Base-by-base conservation (phyloP, 2,329 filamentous ascomycete genomes). In the Ambrosiella cleistominuta region DNA sequence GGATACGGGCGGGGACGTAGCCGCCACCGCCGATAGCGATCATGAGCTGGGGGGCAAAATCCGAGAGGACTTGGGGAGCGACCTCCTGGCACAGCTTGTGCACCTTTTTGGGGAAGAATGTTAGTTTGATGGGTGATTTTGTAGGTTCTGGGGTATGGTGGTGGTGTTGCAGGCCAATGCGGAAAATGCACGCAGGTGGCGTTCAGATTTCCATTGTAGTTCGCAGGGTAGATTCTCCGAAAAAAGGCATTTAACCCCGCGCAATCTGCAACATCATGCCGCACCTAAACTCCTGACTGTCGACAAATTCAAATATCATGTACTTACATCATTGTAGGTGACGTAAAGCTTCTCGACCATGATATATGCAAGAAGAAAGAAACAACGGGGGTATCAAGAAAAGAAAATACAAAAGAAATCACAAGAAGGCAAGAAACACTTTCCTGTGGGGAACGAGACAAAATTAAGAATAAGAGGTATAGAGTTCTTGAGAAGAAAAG, bases 21-120 rank as follows among this genome's bases (percentile, higher is more conserved):
- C 93, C 93, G 66, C 93, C 93, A 63, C 93, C 93, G 66, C 93
- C 93, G 70, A 97, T 97, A 69, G 93, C 93, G 71, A 98, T 95
- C 79, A 98, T 95, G 65, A 98, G 86, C 71, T 95, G 88, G 44
- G 93, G 93, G 69, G 88, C 79, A 77, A 95, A 89, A 13, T 87
- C 81, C 68, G 83, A 75, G 66, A 98, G 82, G 70, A 97, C 94
- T 65, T 77, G 75, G 63, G 81, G 78, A 44, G 90, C 93, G 15
- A 88, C 82, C 68, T 85, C 78, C 74, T 96, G 86, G 77, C 93
- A 98, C 69, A 97, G 81, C 74, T 95, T 95, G 81, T 98, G 93
- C 68, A 98, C 86, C 90, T 97, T 67, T 63, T 58, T 59, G 56
- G 54, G 35, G 17, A 50, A 49, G 27, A 55, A 61, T 57, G 7